Conservation (phyloP, 129 eudicot genomes). For the Tagetes erecta region DNA sequence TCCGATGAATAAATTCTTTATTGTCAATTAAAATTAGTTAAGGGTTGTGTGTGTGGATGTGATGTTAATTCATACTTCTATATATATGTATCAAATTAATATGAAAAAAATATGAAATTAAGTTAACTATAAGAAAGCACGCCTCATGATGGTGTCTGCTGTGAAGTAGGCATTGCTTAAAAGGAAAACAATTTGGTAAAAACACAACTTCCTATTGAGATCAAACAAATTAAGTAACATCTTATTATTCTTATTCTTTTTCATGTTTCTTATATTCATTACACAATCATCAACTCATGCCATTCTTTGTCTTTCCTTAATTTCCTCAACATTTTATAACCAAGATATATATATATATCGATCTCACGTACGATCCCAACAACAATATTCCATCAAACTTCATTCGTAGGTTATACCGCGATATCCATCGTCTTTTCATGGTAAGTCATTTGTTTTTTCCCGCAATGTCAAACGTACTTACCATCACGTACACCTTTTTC, state of each 20-base stretch:
- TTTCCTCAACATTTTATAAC: constrained; percentile 16
- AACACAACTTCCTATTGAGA: constrained; percentile 32
- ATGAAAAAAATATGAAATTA: not conserved
- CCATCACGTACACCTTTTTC: constrained; percentile 4
- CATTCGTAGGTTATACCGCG: constrained; percentile 24
- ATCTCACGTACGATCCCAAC: constrained; percentile 1
- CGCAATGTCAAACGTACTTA: constrained; percentile 1
- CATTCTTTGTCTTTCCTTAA: constrained; percentile 34
- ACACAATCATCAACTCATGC: constrained; percentile 43
- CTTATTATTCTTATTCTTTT: constrained; percentile 17
- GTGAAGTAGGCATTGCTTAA: constrained; percentile 57
- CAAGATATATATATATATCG: not conserved
- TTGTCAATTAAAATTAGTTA: too few species aligned
- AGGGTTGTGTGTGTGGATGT: too few species aligned
- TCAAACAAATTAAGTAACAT: constrained; percentile 30
- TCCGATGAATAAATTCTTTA: too few species aligned
- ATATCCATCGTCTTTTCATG: constrained; percentile 21
- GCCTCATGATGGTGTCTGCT: constrained; percentile 73
- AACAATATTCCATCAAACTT: constrained; percentile 24
- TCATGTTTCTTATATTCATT: constrained; percentile 41
- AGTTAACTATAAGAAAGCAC: constrained; percentile 43
- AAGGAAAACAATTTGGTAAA: constrained; percentile 40
- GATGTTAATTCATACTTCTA: too few species aligned
- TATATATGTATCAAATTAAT: too few species aligned
- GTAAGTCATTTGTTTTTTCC: constrained; percentile 25